Percentiles rank a stretch among this genome's conserved stretches.
These are phyloP conservation scores for Phytophthora syringae DNA, from an alignment of 352 stramenopile species.

Conservation along the genomic window DNA sequence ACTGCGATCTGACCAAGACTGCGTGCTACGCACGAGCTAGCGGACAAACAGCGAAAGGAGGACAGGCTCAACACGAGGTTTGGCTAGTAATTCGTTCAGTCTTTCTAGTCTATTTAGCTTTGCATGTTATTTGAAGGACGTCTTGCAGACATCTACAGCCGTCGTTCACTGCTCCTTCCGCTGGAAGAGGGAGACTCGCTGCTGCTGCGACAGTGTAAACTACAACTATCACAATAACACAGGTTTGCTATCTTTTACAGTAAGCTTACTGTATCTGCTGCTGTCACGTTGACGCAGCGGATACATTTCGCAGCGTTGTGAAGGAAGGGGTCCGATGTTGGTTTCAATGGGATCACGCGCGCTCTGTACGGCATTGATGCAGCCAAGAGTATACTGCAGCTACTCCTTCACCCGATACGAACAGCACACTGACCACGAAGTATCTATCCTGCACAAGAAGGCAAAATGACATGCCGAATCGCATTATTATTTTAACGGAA, in stretches of 20 bases:
- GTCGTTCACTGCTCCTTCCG: slow-evolving; percentile 42
- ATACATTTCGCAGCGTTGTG: slow-evolving; percentile 37
- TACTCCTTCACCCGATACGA: not conserved
- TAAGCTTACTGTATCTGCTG: not conserved
- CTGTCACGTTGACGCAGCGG: slow-evolving; percentile 32
- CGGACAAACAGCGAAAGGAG: slow-evolving; percentile 20
- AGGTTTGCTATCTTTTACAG: slow-evolving; percentile 9
- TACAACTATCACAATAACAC: slow-evolving; percentile 53
- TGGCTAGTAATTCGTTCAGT: slow-evolving; percentile 25
- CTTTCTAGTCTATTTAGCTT: slow-evolving; percentile 40
- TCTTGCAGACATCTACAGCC: slow-evolving; percentile 16
- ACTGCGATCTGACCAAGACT: slow-evolving; percentile 17
- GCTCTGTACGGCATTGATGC: too few species aligned
- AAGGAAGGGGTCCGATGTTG: too few species aligned
- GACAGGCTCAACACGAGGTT: slow-evolving; percentile 39
- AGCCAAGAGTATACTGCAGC: too few species aligned
- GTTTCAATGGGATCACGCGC: not conserved
- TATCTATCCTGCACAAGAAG: not conserved
- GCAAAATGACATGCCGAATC: too few species aligned
- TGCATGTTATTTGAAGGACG: slow-evolving; percentile 27
- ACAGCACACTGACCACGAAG: not conserved
- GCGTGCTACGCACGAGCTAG: slow-evolving; percentile 13
- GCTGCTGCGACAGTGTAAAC: slow-evolving; percentile 42
- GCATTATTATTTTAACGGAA: slow-evolving; percentile 33
- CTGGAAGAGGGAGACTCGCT: slow-evolving; percentile 49